A percentile compares a stretch with the other conserved stretches of the same genome.
phyloP scores from a whole-genome alignment of 2,329 filamentous ascomycete species.

The Parafenestella ontariensis region DNA sequence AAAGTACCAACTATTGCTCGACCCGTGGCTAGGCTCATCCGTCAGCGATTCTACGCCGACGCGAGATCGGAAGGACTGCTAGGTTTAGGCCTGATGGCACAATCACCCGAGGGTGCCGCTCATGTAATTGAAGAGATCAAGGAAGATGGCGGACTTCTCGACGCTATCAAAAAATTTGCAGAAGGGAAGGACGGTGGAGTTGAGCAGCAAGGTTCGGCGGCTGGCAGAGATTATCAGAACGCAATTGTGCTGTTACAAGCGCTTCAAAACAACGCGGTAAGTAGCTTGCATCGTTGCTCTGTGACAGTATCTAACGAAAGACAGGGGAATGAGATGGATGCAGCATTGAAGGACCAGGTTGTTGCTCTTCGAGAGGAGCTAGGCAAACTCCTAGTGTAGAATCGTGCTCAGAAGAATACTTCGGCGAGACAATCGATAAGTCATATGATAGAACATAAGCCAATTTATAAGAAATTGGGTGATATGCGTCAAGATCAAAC shows the following conservation, averaged over 20 bases:
- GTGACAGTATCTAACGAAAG: constrained; percentile 15
- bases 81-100: constrained; percentile 45
- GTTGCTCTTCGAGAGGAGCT: constrained; percentile 30
- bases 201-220: constrained; percentile 28
- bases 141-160: constrained; percentile 36
- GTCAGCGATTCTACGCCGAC: constrained; percentile 46
- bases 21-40: constrained; percentile 42
- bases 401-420: neutral
- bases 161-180: constrained; percentile 44
- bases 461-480: no score
- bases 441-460: no score
- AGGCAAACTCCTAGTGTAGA: constrained; percentile 29
- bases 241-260: constrained; percentile 46
- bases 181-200: constrained; percentile 33
- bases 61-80: constrained; percentile 46
- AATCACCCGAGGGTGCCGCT: constrained; percentile 36
- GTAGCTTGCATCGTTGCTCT: constrained; percentile 11
- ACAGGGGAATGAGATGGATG: constrained; percentile 32
- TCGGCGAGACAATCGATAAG: no score
- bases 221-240: constrained; percentile 45
- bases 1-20: constrained; percentile 37
- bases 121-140: constrained; percentile 38
- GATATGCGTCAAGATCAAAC: neutral
- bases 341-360: constrained; percentile 29
- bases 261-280: constrained; percentile 42